Evolutionary conservation across 1,139 yeast genomes (phyloP), one percentile per base, ranked within the genome.

Genomic region (Protomyces inouyei): DNA sequence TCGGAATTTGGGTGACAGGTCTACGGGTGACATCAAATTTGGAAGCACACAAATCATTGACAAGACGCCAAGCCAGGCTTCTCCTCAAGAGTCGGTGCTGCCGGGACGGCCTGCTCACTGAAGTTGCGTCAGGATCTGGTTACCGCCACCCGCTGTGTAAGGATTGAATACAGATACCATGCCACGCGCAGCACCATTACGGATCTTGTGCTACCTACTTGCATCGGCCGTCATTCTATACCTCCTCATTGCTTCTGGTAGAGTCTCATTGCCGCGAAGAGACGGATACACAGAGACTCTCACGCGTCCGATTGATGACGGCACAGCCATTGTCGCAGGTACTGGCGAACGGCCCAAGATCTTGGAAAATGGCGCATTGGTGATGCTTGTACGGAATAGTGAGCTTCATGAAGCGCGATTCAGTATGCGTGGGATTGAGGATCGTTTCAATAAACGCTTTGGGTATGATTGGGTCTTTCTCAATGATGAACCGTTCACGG

Each of bases 401-500:
- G 96, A 90, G 69, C 73, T 88, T 40, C 79, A 79, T 73, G 82
- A 79, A 5, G 75, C 88, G 64, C 73, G 86, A 18, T 80, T 78
- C 60, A 83, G 95, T 3, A 83, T 89, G 55, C 80, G 83, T 64
- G 78, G 82, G 60, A 82, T 88, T 45, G 92, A 89, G 76, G 85
- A 83, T 71, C 79, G 93, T 57, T 89, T 88, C 77, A 88, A 89
- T 76, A 72, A 77, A 65, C 76, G 81, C 64, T 86, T 75, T 73
- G 82, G 85, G 70, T 87, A 87, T 73, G 89, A 85, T 70, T 87
- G 93, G 93, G 85, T 86, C n/a, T 87, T 87, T 72, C 77, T 86
- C 68, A 87, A 87, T 73, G 88, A 87, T 83, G 76, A 79, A 66
- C 83, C 81, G 5, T 85, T 85, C 70, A 75, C 78, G 37, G 78